Percentiles rank a stretch among this genome's conserved stretches.
Evolutionary conservation across 345 rosid species (phyloP).

Genomic region (Populus simonii): DNA sequence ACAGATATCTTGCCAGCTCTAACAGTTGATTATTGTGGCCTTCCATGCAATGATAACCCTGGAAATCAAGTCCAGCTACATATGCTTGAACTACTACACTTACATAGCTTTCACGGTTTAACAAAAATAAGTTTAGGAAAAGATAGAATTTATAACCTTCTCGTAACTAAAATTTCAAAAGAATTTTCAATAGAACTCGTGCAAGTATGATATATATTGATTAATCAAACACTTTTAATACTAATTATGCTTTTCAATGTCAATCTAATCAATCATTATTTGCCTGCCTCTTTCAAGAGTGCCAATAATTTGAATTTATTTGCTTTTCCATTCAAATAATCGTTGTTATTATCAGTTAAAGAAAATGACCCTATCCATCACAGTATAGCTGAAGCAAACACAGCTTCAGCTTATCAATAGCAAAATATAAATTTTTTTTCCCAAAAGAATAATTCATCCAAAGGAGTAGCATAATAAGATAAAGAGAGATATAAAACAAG

Average conservation of each 20-base stretch:
- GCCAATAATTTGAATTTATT: neutral
- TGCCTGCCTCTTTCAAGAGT: neutral
- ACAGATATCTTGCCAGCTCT: too few species aligned
- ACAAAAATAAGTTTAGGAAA: too few species aligned
- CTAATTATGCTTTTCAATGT: neutral
- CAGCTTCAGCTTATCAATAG: neutral
- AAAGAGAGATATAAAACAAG: neutral
- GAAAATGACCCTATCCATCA: neutral
- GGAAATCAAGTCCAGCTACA: neutral
- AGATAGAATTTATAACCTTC: too few species aligned
- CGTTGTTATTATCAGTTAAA: neutral
- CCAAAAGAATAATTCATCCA: neutral
- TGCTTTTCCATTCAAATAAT: neutral
- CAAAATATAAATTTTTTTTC: too few species aligned
- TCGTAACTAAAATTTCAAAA: too few species aligned
- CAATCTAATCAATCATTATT: neutral
- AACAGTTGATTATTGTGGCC: too few species aligned
- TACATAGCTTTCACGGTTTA: too few species aligned
- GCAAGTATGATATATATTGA: too few species aligned
- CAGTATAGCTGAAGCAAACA: neutral
- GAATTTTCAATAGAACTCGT: too few species aligned
- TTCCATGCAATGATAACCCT: neutral
- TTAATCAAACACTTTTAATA: too few species aligned
- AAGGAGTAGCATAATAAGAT: neutral
- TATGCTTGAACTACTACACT: too few species aligned